Evolutionary conservation across 805 yeast species (phyloP).

Genomic region (Starmerella geochares): DNA sequence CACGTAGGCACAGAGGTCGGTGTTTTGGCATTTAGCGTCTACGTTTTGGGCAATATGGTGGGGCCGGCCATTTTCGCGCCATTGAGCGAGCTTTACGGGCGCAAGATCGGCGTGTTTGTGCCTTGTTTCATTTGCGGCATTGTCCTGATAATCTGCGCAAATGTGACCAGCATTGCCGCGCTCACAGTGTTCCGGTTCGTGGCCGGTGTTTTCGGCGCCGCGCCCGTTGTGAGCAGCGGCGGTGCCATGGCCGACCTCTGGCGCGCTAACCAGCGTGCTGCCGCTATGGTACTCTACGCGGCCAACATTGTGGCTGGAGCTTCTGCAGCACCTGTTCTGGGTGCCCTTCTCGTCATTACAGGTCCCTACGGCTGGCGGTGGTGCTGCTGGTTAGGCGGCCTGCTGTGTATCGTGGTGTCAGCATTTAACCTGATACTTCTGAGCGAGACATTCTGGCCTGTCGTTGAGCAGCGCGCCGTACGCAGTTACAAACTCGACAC

Average conservation of each 20-base stretch:
- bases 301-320: conserved; percentile 19
- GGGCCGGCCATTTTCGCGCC: conserved; percentile 92
- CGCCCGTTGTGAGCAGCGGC: conserved; percentile 34
- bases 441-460: conserved; percentile 34
- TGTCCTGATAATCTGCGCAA: conserved; percentile 20
- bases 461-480: conserved; percentile 57
- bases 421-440: conserved; percentile 33
- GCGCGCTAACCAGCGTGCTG: conserved; percentile 29
- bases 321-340: conserved; percentile 27
- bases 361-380: conserved; percentile 49
- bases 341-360: conserved; percentile 30
- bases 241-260: conserved; percentile 26
- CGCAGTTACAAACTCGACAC: conserved; percentile 57
- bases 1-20: conserved; percentile 58
- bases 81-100: conserved; percentile 65
- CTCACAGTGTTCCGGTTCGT: conserved; percentile 65
- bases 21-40: conserved; percentile 65
- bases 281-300: conserved; percentile 19
- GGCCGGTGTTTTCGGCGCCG: conserved; percentile 73
- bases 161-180: conserved; percentile 21
- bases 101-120: conserved; percentile 47
- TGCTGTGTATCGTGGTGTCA: conserved; percentile 32
- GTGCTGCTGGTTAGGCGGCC: conserved; percentile 44
- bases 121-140: conserved; percentile 36
- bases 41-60: conserved; percentile 80